These are phyloP conservation scores for Vaccinium corymbosum DNA, from an alignment of 148 eudicot genomes.

Conservation along the genomic window DNA sequence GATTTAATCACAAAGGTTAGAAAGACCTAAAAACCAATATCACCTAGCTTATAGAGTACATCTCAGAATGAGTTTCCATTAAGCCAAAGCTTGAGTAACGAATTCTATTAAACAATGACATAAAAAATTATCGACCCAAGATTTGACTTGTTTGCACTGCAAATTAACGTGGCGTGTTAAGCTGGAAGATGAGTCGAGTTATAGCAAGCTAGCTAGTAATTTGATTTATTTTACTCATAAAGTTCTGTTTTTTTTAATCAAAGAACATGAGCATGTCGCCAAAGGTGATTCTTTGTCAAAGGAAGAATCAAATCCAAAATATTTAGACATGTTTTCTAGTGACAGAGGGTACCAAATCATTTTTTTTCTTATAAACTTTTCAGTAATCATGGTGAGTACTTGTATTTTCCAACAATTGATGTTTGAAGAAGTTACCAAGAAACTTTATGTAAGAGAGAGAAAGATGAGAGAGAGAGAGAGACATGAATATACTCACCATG, in stretches of 20 bases:
- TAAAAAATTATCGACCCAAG: background rate
- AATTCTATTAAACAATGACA: background rate
- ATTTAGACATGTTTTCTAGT: background rate
- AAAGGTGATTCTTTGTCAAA: background rate
- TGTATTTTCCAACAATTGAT: background rate
- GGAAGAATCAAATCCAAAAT: background rate
- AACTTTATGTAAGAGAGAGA: conserved; percentile 14
- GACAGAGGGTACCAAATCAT: background rate
- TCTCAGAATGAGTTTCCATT: background rate
- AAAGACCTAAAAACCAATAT: too few relatives aligned
- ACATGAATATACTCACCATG: conserved; percentile 12
- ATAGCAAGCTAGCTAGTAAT: background rate
- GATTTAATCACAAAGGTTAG: too few relatives aligned
- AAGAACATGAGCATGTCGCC: background rate
- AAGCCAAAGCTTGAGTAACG: background rate
- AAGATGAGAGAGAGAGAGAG: conserved; percentile 1
- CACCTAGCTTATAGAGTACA: too few relatives aligned
- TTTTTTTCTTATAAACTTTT: background rate
- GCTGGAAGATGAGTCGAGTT: background rate
- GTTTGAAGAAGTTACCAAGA: conserved; percentile 16
- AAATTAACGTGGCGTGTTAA: background rate
- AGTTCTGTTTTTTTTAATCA: too few relatives aligned
- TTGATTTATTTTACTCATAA: background rate
- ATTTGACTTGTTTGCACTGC: background rate
- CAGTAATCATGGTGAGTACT: conserved; percentile 23